Evolutionary conservation across 768 basidiomycete species (phyloP), one percentile per base, ranked within the genome.

Genomic region (Rubroboletus satanas): DNA sequence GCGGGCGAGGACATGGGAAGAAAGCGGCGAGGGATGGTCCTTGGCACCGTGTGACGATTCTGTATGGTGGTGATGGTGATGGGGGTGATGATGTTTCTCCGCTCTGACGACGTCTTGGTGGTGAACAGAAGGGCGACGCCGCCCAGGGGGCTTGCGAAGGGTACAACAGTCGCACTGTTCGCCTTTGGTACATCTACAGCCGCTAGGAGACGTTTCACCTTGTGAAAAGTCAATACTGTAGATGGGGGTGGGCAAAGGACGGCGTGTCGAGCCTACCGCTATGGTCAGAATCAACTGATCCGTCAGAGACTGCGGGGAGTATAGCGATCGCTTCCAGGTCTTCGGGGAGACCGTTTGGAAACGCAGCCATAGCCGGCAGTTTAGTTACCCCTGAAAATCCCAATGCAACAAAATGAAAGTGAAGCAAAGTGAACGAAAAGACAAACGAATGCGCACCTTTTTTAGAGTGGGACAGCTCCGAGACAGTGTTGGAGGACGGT

Each of bases 301-400:
- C 75, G 61, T 85, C 83, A 48, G 77, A 76, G 23, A 70, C 65
- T 60, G 62, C 54, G 55, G 66, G 69, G 52, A 72, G 49, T 45
- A 70, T 56, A 51, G 65, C 71, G 51, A 71, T 61, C 77, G 83
- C 79, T 77, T 80, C 84, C 75, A 86, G 77, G 71, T 81, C 80
- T 70, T 81, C 77, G 17, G 87, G 85, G 38, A 91, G 78, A 74
- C 89, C 89, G 65, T 85, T 75, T 58, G 89, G 89, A 76, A 89
- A 91, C 77, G 88, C 79, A 79, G 89, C 87, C 75, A 80, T 74
- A 65, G 81, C 80, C 64, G 82, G 79, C 66, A 84, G 75, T 75
- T 82, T 82, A 58, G 77, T 80, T 61, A 72, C 74, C 64, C 79
- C 87, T 87, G 46, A 37, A 52, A 43, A 55, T 48, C 52, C 26